phyloP scores from a whole-genome alignment of 345 rosid species.

The Hibiscus mutabilis region DNA sequence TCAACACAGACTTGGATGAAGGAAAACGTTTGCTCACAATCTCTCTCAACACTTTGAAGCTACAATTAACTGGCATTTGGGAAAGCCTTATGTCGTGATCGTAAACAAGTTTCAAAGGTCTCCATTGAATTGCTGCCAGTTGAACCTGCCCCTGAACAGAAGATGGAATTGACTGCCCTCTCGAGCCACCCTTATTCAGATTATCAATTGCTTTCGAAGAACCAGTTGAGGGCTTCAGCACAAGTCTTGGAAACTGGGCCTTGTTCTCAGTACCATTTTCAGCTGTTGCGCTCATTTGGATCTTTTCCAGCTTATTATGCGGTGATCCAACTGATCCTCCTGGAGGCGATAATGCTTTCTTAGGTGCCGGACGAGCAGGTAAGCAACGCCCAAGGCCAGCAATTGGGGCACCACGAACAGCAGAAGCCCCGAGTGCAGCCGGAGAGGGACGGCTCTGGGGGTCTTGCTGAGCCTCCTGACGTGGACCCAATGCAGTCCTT shows the following conservation, averaged over 20 bases:
- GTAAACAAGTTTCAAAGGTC: constrained; percentile 84
- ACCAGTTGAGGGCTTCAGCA: constrained; percentile 45
- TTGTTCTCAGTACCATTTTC: constrained; percentile 57
- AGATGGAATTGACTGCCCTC: constrained; percentile 25
- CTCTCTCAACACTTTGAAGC: constrained; percentile 72
- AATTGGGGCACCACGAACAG: constrained; percentile 86
- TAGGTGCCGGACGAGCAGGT: constrained; percentile 66
- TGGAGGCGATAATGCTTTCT: constrained; percentile 43
- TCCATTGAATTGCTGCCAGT: constrained; percentile 41
- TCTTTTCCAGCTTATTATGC: constrained; percentile 41
- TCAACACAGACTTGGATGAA: constrained; percentile 76
- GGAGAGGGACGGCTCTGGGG: constrained; percentile 92
- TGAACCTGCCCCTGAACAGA: constrained; percentile 23
- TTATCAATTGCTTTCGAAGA: constrained; percentile 36
- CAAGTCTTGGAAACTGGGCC: constrained; percentile 46
- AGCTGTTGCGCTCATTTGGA: constrained; percentile 21
- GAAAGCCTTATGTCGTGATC: constrained; percentile 89
- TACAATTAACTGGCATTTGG: constrained; percentile 79
- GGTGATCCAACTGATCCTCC: constrained; percentile 32
- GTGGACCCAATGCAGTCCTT: constrained; percentile 59
- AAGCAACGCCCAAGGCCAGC: constrained; percentile 88
- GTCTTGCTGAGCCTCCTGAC: constrained; percentile 74
- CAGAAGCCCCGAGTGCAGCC: constrained; percentile 97
- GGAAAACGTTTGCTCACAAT: constrained; percentile 73
- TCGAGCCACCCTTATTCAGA: constrained; percentile 20